Conservation (phyloP, 257 asterid genomes). For the Verbascum thapsus region DNA sequence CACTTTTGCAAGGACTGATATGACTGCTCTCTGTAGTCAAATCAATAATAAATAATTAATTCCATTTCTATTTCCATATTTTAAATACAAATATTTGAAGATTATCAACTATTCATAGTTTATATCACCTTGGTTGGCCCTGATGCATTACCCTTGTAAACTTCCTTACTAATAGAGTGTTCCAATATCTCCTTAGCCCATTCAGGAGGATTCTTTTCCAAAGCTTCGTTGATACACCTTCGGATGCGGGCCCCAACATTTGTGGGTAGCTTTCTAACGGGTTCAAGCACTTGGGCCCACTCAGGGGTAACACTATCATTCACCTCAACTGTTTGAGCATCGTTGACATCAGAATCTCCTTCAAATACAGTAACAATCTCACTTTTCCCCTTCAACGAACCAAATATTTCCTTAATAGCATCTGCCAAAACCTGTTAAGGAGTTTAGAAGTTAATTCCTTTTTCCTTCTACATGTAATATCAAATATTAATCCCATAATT, state of each 20-base stretch:
- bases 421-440: slow-evolving; percentile 84
- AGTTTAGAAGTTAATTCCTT: slow-evolving; percentile 17
- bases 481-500: not conserved
- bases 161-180: slow-evolving; percentile 93
- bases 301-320: slow-evolving; percentile 63
- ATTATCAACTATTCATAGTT: slow-evolving; percentile 17
- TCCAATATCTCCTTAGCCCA: slow-evolving; percentile 78
- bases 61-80: no score
- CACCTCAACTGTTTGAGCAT: slow-evolving; percentile 48
- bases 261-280: slow-evolving; percentile 94
- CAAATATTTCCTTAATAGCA: slow-evolving; percentile 75
- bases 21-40: slow-evolving; percentile 82
- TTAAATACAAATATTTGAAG: no score
- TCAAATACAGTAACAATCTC: slow-evolving; percentile 50
- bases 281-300: slow-evolving; percentile 92
- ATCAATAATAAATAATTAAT: slow-evolving; percentile 24
- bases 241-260: slow-evolving; percentile 96
- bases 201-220: slow-evolving; percentile 78
- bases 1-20: slow-evolving; percentile 68
- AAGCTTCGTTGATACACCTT: slow-evolving; percentile 78
- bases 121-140: slow-evolving; percentile 99
- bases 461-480: slow-evolving; percentile 7
- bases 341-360: slow-evolving; percentile 49
- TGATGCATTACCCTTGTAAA: slow-evolving; percentile 97
- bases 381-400: slow-evolving; percentile 55